Conservation (phyloP, 139 green algal genomes). For the Chlorella sp. region DNA sequence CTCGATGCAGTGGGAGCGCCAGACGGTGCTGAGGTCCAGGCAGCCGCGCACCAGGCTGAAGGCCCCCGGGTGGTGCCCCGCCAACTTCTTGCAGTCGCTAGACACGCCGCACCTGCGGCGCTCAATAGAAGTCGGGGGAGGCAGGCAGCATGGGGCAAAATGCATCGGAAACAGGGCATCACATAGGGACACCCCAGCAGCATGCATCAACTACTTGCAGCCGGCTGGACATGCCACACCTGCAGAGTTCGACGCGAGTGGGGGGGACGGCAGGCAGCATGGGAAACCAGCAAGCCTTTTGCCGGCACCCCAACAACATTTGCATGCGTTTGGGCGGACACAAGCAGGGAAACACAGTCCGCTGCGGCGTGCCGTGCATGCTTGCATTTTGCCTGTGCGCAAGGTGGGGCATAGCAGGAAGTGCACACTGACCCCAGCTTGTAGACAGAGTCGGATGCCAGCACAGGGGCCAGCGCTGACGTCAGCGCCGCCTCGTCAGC, state of each 20-base stretch:
- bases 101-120: background rate
- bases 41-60: constrained; percentile 9
- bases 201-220: too few relatives aligned
- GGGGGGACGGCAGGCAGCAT: too few relatives aligned
- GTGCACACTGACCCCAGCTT: background rate
- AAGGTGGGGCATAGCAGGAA: too few relatives aligned
- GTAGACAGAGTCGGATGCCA: background rate
- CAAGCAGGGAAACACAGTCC: too few relatives aligned
- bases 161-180: too few relatives aligned
- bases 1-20: constrained; percentile 14
- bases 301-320: background rate
- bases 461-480: background rate
- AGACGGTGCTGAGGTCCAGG: constrained; percentile 9
- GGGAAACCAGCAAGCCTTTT: too few relatives aligned
- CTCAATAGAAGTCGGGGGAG: background rate
- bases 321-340: background rate
- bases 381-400: too few relatives aligned
- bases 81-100: constrained; percentile 21
- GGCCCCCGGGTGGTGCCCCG: constrained; percentile 9
- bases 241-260: too few relatives aligned
- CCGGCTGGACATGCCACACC: too few relatives aligned
- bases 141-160: background rate
- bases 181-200: too few relatives aligned
- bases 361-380: too few relatives aligned
- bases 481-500: background rate